Evolutionary conservation across 257 asterid genomes (phyloP).

Genomic region (Fraxinus anomala): DNA sequence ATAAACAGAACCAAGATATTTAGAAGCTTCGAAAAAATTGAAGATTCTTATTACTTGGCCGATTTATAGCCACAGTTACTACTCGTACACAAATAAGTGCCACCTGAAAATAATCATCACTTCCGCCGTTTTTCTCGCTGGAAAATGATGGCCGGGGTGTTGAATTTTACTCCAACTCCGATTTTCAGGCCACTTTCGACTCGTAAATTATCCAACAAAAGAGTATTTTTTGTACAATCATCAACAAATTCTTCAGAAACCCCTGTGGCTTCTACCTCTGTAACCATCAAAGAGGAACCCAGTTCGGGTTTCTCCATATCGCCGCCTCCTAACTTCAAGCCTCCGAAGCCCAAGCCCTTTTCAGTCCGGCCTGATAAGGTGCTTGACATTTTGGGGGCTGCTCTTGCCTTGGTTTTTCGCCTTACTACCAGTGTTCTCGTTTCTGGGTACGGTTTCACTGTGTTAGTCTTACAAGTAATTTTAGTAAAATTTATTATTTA

Average conservation of each 20-base stretch:
- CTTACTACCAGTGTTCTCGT: slow-evolving; percentile 76
- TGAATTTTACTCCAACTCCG: slow-evolving; percentile 53
- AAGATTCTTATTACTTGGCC: slow-evolving; percentile 31
- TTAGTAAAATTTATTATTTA: not conserved
- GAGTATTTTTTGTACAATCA: slow-evolving; percentile 35
- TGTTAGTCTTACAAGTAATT: not conserved
- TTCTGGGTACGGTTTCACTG: slow-evolving; percentile 58
- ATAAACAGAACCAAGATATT: too few relatives aligned
- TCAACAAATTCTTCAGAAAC: slow-evolving; percentile 62
- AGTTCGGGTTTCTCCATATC: slow-evolving; percentile 45
- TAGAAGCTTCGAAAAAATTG: not conserved
- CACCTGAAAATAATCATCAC: not conserved
- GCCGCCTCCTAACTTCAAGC: slow-evolving; percentile 77
- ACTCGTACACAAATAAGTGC: not conserved
- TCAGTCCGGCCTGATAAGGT: slow-evolving; percentile 74
- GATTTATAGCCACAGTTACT: slow-evolving; percentile 37
- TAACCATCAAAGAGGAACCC: slow-evolving; percentile 34
- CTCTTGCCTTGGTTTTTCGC: slow-evolving; percentile 82
- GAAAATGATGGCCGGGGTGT: slow-evolving; percentile 56
- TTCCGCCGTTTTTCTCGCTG: slow-evolving; percentile 29
- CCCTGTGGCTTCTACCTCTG: slow-evolving; percentile 33
- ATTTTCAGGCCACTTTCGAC: slow-evolving; percentile 44
- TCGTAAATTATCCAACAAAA: slow-evolving; percentile 29
- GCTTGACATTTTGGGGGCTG: slow-evolving; percentile 72
- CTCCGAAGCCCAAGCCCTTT: slow-evolving; percentile 83